Percentiles rank a stretch among this genome's conserved stretches.
phyloP scores from a whole-genome alignment of 306 rosid species.

The Citrullus colocynthis region DNA sequence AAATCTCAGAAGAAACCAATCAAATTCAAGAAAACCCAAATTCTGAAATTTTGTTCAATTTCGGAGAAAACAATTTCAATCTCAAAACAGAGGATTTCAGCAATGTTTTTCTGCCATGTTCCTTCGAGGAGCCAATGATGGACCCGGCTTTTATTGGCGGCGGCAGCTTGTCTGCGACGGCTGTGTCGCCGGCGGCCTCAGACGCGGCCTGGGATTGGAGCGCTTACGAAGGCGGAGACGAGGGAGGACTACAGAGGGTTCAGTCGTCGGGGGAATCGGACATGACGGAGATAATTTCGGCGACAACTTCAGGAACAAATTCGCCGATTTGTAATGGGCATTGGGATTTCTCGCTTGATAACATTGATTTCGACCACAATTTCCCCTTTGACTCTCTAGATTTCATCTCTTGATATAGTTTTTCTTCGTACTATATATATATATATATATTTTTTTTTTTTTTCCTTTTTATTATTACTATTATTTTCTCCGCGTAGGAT shows the following conservation, averaged over 20 bases:
- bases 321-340: conserved; percentile 32
- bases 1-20: neutral
- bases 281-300: conserved; percentile 44
- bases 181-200: conserved; percentile 31
- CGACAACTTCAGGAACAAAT: conserved; percentile 44
- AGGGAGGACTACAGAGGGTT: conserved; percentile 20
- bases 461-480: neutral
- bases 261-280: conserved; percentile 43
- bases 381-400: conserved; percentile 27
- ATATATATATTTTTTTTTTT: no score
- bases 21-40: neutral
- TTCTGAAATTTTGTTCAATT: neutral
- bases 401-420: conserved; percentile 10
- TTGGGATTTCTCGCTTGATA: conserved; percentile 26
- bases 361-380: conserved; percentile 29
- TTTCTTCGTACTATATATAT: no score
- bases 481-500: neutral
- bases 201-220: conserved; percentile 18
- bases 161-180: conserved; percentile 10
- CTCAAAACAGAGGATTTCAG: conserved; percentile 34
- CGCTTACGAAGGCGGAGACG: conserved; percentile 8
- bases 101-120: conserved; percentile 31
- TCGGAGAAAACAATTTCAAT: conserved; percentile 16
- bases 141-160: conserved; percentile 19
- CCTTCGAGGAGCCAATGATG: conserved; percentile 19